Percentiles rank a stretch among this genome's conserved stretches.
These are phyloP conservation scores for thale cress (Arabidopsis thaliana) DNA, from an alignment of 345 rosid genomes.

Conservation along the genomic window TAIR10.1 NC_003075.7:9642001-9642500, in stretches of 20 bases:
- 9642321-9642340: constrained; percentile 95
- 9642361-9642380: constrained; percentile 92
- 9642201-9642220: neutral
- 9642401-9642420: constrained; percentile 93
- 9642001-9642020: constrained; percentile 70
- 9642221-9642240: neutral
- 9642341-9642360: constrained; percentile 98
- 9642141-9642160: neutral
- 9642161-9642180: neutral
- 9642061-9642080: constrained; percentile 88
- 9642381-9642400: constrained; percentile 90
- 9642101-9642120: constrained; percentile 90
- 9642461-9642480: constrained; percentile 96
- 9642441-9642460: constrained; percentile 91
- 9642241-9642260: constrained; percentile 11
- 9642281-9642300: constrained; percentile 7
- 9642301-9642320: constrained; percentile 65
- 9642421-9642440: constrained; percentile 89
- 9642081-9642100: constrained; percentile 91
- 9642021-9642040: constrained; percentile 81
- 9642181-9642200: neutral
- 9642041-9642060: constrained; percentile 93
- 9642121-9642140: constrained; percentile 55
- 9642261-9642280: constrained; percentile 5
- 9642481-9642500: constrained; percentile 92